Conservation (phyloP, 116 monocot species). For the Zostera marina region DNA sequence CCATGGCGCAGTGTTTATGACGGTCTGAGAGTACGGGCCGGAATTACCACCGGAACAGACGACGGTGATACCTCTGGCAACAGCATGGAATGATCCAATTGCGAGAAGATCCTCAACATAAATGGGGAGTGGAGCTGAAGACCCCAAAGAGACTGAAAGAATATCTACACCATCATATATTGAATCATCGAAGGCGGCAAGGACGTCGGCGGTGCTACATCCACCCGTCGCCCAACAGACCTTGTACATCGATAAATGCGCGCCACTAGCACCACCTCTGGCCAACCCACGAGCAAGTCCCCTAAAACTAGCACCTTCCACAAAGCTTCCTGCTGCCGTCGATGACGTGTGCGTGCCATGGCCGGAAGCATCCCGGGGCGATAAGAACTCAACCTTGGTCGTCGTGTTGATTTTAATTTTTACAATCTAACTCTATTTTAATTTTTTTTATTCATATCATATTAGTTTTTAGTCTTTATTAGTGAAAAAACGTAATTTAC, state of each 20-base stretch:
- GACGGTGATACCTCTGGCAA: conserved; percentile 29
- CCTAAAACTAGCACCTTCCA: conserved; percentile 27
- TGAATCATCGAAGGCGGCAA: conserved; percentile 55
- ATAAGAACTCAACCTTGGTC: conserved; percentile 25
- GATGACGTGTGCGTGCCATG: conserved; percentile 59
- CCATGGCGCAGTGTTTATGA: conserved; percentile 55
- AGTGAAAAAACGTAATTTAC: too few relatives aligned
- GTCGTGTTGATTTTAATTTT: too few relatives aligned
- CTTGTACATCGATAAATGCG: conserved; percentile 40
- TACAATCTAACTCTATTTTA: too few relatives aligned
- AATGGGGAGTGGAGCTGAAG: conserved; percentile 30
- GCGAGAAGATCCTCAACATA: conserved; percentile 43
- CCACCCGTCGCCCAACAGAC: conserved; percentile 47
- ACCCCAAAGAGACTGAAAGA: conserved; percentile 42
- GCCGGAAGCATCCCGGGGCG: conserved; percentile 32
- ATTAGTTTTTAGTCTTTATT: too few relatives aligned
- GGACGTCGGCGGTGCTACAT: conserved; percentile 41
- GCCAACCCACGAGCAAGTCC: conserved; percentile 34
- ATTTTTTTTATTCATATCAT: too few relatives aligned
- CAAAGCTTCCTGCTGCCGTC: conserved; percentile 28
- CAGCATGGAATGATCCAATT: conserved; percentile 58
- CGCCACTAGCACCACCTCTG: conserved; percentile 39
- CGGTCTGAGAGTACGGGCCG: conserved; percentile 28
- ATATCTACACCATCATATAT: conserved; percentile 48
- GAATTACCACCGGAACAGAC: conserved; percentile 47